Conservation (phyloP, 176 grass and related monocot species). For the Chrysopogon serrulatus region DNA sequence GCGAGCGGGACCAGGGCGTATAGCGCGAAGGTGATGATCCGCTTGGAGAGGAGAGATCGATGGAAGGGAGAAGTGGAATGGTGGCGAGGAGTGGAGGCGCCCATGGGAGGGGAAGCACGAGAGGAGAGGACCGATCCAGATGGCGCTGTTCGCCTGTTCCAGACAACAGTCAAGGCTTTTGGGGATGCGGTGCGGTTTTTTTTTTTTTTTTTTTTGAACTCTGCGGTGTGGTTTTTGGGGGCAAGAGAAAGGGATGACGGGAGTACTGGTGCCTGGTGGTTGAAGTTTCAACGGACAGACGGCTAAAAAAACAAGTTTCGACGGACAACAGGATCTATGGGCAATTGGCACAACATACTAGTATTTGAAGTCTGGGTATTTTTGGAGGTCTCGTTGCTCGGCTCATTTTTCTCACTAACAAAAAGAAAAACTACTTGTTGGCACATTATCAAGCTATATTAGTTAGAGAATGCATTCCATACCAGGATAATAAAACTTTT, state of each 20-base stretch:
- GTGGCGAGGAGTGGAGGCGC: not conserved
- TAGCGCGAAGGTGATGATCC: slow-evolving; percentile 30
- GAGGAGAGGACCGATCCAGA: slow-evolving; percentile 1
- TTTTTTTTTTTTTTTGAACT: too few relatives aligned
- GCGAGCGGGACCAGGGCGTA: slow-evolving; percentile 37
- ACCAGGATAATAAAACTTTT: not conserved
- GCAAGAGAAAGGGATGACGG: not conserved
- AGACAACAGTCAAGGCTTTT: not conserved
- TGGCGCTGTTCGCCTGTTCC: not conserved
- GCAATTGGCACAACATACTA: not conserved
- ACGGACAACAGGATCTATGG: not conserved
- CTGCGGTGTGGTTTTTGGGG: not conserved
- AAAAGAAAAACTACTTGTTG: not conserved
- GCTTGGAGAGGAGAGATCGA: slow-evolving; percentile 19
- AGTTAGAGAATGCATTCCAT: not conserved
- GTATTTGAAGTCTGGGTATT: too few relatives aligned
- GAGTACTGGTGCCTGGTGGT: too few relatives aligned
- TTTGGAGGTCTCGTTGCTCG: too few relatives aligned
- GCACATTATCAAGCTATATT: not conserved
- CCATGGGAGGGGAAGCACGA: slow-evolving; percentile 6
- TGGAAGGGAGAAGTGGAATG: not conserved
- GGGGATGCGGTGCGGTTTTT: not conserved
- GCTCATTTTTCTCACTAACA: not conserved
- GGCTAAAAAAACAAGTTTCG: not conserved
- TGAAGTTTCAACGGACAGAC: not conserved